Evolutionary conservation across 768 basidiomycete genomes (phyloP), one percentile per base, ranked within the genome.

Genomic region (Sarcodon aspratus): DNA sequence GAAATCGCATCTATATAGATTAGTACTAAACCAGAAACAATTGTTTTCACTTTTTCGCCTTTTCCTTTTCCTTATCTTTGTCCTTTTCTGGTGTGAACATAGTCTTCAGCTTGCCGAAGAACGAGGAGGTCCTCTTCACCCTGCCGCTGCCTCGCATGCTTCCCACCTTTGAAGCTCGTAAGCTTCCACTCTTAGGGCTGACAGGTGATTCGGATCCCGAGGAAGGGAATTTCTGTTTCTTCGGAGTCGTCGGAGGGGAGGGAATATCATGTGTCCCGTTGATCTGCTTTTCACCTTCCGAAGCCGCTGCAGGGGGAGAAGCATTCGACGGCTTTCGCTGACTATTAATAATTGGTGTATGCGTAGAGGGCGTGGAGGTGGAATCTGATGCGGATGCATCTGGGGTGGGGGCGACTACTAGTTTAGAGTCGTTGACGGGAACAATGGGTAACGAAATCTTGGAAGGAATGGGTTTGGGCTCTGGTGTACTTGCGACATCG

Each of bases 331-430:
- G 11, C 13, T 42, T 42, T 27, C 40, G 5, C 27, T 4, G 40
- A 13, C 13, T 42, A 13, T 42, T 42, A 11, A 42, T 13, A 15
- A 27, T 8, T 27, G 13, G 40, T 9, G 7, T 13, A 13, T 42
- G 40, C 8, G 40, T 42, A 6, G 40, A 42, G 27, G 40, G 40
- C 3, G 11, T 13, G 27, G 15, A 15, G 11, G 47, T 57, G 17
- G 59, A 13, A 42, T 8, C 9, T 4, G 37, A 13, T 17, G 11
- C 13, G 11, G 13, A 42, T 13, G 40, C 27, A 58, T 38, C 57
- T 52, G 40, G 48, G 58, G 15, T 48, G 57, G 31, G 53, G 55
- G 11, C 54, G 54, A 40, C 35, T 46, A 32, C 55, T 51, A 35
- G 47, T 53, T 35, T 46, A 46, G 7, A 32, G 12, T 18, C 9